Conservation (phyloP, 2,329 filamentous ascomycete genomes). For the Colletotrichum tanaceti region DNA sequence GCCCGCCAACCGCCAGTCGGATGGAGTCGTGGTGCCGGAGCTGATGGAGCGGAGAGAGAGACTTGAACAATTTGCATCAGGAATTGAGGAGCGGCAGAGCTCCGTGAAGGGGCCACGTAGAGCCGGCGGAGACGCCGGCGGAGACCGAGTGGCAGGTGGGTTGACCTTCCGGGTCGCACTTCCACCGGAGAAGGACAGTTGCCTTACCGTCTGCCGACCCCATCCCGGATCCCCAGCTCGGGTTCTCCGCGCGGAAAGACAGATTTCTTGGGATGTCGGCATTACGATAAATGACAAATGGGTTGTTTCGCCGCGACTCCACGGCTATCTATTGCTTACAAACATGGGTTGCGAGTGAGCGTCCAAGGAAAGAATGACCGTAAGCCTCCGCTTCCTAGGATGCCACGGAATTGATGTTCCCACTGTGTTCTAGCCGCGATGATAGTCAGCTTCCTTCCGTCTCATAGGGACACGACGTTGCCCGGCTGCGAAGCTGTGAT, state of each 20-base stretch:
- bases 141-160: not conserved
- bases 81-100: not conserved
- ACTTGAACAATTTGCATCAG: slow-evolving; percentile 1
- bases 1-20: not conserved
- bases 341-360: no score
- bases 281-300: not conserved
- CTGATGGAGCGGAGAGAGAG: not conserved
- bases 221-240: slow-evolving; percentile 11
- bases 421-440: not conserved
- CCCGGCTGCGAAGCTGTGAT: not conserved
- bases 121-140: no score
- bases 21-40: not conserved
- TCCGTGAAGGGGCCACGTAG: not conserved
- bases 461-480: not conserved
- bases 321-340: not conserved
- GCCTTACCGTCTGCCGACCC: not conserved
- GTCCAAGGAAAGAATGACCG: not conserved
- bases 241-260: not conserved
- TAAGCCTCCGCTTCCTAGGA: no score
- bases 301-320: not conserved
- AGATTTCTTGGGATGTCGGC: no score
- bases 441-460: slow-evolving; percentile 3
- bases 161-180: not conserved
- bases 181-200: not conserved
- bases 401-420: not conserved